Evolutionary conservation across 495 filamentous ascomycete species (phyloP), one percentile per base, ranked within the genome.

Genomic region (Aspergillus ellipticus): DNA sequence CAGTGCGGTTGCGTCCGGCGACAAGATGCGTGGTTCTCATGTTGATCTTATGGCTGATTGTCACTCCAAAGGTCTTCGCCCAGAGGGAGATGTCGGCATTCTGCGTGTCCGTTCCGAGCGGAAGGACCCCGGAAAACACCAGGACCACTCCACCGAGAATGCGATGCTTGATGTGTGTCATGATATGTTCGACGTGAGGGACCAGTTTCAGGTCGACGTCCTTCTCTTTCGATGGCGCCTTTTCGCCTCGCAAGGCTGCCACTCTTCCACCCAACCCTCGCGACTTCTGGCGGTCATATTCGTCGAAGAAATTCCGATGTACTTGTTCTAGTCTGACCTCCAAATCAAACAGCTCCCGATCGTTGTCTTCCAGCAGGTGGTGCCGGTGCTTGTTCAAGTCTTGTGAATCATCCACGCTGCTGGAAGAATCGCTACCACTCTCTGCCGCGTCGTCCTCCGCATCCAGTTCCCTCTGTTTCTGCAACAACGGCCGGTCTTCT

Each of bases 61-160:
- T 69, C 1, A 89, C 94, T 17, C 94, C 95, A 69, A 97, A 97
- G 59, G 79, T 87, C 62, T 82, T 84, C 5, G 90, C 85, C 80
- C 92, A 95, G 16, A 90, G 72, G 2, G 86, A 90, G 39, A 95
- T 86, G 66, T 98, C 94, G 19, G 87, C 86, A 49, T 82, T 86
- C 57, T 84, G 79, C 37, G 89, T 82, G 58, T 95, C 85, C n/a
- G 86, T 79, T 5, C 85, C 85, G 5, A 94, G 67, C 16, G 92
- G 92, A 9, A 97, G 81, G 6, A 98, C 83, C 5, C 95, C 94
- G 0, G 94, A 96, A 58, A 97, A 87, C 4, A 94, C 90, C 31
- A 98, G 74, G 6, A 82, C 79, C 20, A 84, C 82, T 15, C 83
- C 86, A 0, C 74, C 78, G 2, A 98, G 83, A 9, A 92, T 84